Base-by-base conservation (phyloP, 768 basidiomycete genomes). In the Suillus lakei region DNA sequence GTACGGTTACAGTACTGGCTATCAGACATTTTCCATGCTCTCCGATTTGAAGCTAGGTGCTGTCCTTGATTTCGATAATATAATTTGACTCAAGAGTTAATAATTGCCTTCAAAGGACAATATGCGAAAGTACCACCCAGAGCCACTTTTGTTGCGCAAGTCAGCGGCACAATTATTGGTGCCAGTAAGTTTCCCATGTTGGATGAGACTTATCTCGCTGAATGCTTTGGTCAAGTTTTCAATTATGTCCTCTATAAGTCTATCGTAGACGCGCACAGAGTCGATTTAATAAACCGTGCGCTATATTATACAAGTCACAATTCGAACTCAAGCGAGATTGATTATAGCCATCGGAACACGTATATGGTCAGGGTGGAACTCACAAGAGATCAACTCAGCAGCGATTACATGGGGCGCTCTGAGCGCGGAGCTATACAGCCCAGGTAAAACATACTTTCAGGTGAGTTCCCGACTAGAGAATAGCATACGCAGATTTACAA, bases 341-440 rank as follows among this genome's bases (percentile, higher is more conserved):
- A 56, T 15, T 62, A 30, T 39, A 68, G 67, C 67, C 4, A 62
- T 68, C 18, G 67, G 67, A n/a, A 68, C 67, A 10, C 67, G 67
- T 41, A 55, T 68, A 23, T 68, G 67, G 67, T 67, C 67, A 13
- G 67, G 67, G 10, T 86, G 85, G 85, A 79, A 83, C 64, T 77
- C 85, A 54, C 85, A 86, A 67, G 73, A 79, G 51, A 81, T 83
- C 71, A 87, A 86, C 73, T 84, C 84, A 26, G 82, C 83, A 5
- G 83, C 85, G 5, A 79, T 87, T 21, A 85, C 85, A 0, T 84
- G 85, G 82, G 85, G 86, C 34, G 85, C 85, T 3, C 74, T 86
- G 5, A 83, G 85, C 51, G 79, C 80, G 59, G 83, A 87, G 60
- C 81, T 89, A 18, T 88, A 80, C 74, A 80, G 79, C 5, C 77